Evolutionary conservation across 805 yeast genomes (phyloP).

Genomic region (Metschnikowia lachancei): DNA sequence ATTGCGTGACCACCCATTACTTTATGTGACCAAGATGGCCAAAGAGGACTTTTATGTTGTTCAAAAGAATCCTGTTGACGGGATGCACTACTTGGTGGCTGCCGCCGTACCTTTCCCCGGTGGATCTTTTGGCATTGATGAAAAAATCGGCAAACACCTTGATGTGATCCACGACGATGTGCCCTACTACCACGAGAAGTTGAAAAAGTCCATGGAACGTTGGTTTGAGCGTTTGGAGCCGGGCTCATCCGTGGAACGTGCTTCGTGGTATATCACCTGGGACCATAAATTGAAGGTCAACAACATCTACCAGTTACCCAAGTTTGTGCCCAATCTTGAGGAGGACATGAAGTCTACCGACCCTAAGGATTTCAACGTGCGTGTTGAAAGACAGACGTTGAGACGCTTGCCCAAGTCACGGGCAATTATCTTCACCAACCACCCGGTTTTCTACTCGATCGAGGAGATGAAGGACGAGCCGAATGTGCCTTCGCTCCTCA

Average conservation of each 20-base stretch:
- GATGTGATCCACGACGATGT: slow-evolving; percentile 67
- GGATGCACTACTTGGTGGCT: slow-evolving; percentile 60
- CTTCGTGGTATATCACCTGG: slow-evolving; percentile 75
- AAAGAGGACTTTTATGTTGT: slow-evolving; percentile 75
- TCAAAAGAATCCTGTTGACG: slow-evolving; percentile 46
- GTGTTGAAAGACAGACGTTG: slow-evolving; percentile 72
- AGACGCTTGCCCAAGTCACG: slow-evolving; percentile 61
- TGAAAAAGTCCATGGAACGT: slow-evolving; percentile 67
- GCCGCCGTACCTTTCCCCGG: slow-evolving; percentile 82
- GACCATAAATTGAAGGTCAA: slow-evolving; percentile 59
- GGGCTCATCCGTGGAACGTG: slow-evolving; percentile 65
- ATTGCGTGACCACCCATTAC: slow-evolving; percentile 60
- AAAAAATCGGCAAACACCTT: slow-evolving; percentile 58
- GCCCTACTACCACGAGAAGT: slow-evolving; percentile 65
- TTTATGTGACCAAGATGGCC: slow-evolving; percentile 64
- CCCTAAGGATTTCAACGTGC: slow-evolving; percentile 57
- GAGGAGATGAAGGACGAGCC: slow-evolving; percentile 81
- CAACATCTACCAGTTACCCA: slow-evolving; percentile 55
- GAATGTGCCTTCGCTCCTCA: slow-evolving; percentile 70
- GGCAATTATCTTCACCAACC: slow-evolving; percentile 72
- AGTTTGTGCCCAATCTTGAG: slow-evolving; percentile 36
- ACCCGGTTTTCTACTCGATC: slow-evolving; percentile 72
- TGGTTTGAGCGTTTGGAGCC: slow-evolving; percentile 66
- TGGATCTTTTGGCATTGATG: slow-evolving; percentile 62
- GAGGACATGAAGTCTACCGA: slow-evolving; percentile 33